Evolutionary conservation across 331 rosid genomes (phyloP), one percentile per base, ranked within the genome.

Genomic region (Prunus yedoensis): DNA sequence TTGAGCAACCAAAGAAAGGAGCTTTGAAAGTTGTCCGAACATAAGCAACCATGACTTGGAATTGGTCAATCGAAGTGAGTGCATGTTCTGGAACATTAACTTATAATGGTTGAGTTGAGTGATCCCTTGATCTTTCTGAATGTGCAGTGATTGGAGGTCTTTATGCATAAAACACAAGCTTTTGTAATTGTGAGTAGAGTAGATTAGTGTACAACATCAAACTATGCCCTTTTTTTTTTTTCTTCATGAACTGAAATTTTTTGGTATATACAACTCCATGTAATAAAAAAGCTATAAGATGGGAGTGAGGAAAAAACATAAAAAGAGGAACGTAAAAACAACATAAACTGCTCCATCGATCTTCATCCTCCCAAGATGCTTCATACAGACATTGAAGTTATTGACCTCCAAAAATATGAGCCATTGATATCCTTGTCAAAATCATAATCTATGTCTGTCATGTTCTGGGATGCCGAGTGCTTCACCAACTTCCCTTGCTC

Each of bases 401-500:
- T 21, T 7, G 45, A 53, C 66, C 79, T 66, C 73, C 46, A 72
- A 51, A 75, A 43, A 8, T 25, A 75, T 54, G 61, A 76, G 72
- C 46, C 58, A 47, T 7, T 52, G 78, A 76, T 38, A 27, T 46
- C 65, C 70, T 94, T 38, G 43, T 38, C 92, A 95, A 83, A 89
- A 81, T 95, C 94, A 71, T 95, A 92, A 85, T 95, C 97, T 71
- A 95, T 92, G 74, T 95, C 99, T 0, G 97, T 92, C 79, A 83
- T 68, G 84, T 95, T 95, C 81, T 87, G 97, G 38, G 89, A 62
- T 1, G 79, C 89, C 59, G 99, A 92, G 53, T 82, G 96, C 78
- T 87, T 90, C 25, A 95, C 92, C 68, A 95, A 85, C 79, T 78
- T 88, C 57, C 77, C 96, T 79, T 84, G 96, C 84, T 95, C 99